Conservation (phyloP, 2,329 filamentous ascomycete species). For the Alternaria tenuissima region DNA sequence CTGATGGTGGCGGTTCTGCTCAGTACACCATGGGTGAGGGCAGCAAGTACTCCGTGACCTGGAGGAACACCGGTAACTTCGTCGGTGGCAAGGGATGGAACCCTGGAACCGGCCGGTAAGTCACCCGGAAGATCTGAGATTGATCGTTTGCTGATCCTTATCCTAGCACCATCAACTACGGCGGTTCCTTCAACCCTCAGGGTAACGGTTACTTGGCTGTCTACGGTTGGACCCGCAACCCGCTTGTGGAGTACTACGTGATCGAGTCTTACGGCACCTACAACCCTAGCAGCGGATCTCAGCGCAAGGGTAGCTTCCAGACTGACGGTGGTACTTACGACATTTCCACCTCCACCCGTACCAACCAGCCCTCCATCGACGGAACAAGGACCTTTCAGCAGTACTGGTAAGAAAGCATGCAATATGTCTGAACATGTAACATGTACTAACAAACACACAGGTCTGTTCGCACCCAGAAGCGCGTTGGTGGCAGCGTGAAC, state of each 20-base stretch:
- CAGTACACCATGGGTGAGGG: slow-evolving; percentile 33
- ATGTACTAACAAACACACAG: background rate
- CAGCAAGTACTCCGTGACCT: slow-evolving; percentile 33
- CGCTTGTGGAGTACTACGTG: slow-evolving; percentile 66
- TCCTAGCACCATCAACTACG: slow-evolving; percentile 27
- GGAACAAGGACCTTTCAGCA: slow-evolving; percentile 63
- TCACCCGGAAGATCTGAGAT: background rate
- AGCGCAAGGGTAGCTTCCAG: slow-evolving; percentile 59
- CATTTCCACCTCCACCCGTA: slow-evolving; percentile 57
- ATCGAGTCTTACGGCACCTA: slow-evolving; percentile 61
- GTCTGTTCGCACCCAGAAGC: slow-evolving; percentile 57
- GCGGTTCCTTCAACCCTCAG: slow-evolving; percentile 24
- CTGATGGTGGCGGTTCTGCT: slow-evolving; percentile 53
- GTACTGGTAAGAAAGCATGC: slow-evolving; percentile 55
- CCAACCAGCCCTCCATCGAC: slow-evolving; percentile 61
- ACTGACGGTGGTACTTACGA: slow-evolving; percentile 63
- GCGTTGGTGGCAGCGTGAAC: slow-evolving; percentile 53
- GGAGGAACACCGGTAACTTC: slow-evolving; percentile 35
- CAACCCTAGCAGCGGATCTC: slow-evolving; percentile 55
- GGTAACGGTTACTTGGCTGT: slow-evolving; percentile 49
- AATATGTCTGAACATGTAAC: background rate
- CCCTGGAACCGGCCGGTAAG: slow-evolving; percentile 57
- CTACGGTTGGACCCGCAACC: slow-evolving; percentile 64
- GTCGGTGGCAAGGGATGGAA: slow-evolving; percentile 42
- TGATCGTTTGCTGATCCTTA: background rate